phyloP scores from a whole-genome alignment of 257 asterid species.

The Henckelia pumila region DNA sequence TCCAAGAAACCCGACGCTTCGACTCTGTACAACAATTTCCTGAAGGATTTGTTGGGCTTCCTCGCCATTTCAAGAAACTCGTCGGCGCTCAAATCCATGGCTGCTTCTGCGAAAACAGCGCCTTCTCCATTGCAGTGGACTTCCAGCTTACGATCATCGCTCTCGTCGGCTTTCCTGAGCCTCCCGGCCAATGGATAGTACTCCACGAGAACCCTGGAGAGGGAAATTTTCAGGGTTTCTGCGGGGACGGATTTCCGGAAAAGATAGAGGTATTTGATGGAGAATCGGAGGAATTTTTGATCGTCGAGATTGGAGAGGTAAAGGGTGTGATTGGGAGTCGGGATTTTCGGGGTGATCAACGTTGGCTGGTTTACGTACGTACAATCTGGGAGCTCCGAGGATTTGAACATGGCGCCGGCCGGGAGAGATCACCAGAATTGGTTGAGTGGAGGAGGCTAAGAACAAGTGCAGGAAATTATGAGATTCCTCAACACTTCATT shows the following conservation, averaged over 20 bases:
- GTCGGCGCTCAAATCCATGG: conserved; percentile 49
- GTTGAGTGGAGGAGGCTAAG: not conserved
- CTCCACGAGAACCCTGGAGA: conserved; percentile 55
- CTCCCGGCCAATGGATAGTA: conserved; percentile 89
- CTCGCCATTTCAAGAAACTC: conserved; percentile 42
- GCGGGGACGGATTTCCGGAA: conserved; percentile 37
- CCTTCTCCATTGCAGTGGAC: conserved; percentile 85
- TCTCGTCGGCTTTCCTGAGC: conserved; percentile 35
- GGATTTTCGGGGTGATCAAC: conserved; percentile 41
- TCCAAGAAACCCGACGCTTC: conserved; percentile 58
- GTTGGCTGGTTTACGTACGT: conserved; percentile 38
- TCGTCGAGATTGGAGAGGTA: conserved; percentile 81
- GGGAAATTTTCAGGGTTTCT: conserved; percentile 47
- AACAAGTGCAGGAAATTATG: no score
- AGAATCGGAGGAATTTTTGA: conserved; percentile 70
- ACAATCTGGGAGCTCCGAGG: conserved; percentile 61
- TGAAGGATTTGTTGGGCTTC: conserved; percentile 58
- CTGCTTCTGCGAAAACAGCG: conserved; percentile 72
- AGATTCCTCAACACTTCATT: conserved; percentile 11
- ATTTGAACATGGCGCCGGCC: conserved; percentile 37
- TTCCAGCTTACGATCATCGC: conserved; percentile 57
- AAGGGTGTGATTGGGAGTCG: conserved; percentile 55
- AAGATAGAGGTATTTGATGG: conserved; percentile 64
- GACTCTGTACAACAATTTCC: conserved; percentile 58
- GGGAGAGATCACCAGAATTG: not conserved